These are phyloP conservation scores for Viola odorata DNA, from an alignment of 345 rosid genomes.

Conservation along the genomic window DNA sequence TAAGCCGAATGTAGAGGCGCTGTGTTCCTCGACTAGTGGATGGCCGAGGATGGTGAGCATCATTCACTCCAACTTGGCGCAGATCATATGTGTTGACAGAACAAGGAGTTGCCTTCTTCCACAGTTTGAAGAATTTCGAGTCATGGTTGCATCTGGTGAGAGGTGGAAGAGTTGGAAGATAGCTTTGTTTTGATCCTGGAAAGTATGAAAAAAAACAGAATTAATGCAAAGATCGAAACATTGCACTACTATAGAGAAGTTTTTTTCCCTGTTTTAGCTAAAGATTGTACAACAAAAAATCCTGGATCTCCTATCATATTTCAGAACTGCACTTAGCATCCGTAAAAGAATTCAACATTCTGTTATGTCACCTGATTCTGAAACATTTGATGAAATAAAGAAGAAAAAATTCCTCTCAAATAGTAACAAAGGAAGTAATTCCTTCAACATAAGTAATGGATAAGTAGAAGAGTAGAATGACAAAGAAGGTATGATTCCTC, in stretches of 20 bases:
- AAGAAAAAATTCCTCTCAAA: too few relatives aligned
- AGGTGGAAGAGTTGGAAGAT: conserved; percentile 78
- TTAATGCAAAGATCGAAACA: background rate
- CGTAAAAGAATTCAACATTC: too few relatives aligned
- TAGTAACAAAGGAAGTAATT: too few relatives aligned
- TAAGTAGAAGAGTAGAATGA: background rate
- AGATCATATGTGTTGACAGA: conserved; percentile 26
- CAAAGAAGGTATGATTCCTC: conserved; percentile 6
- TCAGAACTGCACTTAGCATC: too few relatives aligned
- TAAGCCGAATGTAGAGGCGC: conserved; percentile 79
- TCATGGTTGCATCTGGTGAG: conserved; percentile 77
- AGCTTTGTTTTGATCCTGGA: conserved; percentile 74
- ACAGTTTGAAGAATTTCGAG: conserved; percentile 55
- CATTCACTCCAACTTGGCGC: conserved; percentile 15
- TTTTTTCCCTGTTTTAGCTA: too few relatives aligned
- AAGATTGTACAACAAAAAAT: too few relatives aligned
- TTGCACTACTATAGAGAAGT: too few relatives aligned
- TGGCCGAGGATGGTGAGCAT: conserved; percentile 68
- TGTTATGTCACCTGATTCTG: too few relatives aligned
- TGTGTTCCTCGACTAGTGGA: conserved; percentile 93
- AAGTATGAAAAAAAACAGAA: background rate
- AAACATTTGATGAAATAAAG: too few relatives aligned
- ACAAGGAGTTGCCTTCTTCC: conserved; percentile 78
- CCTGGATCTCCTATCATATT: too few relatives aligned
- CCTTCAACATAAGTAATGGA: too few relatives aligned